These are phyloP conservation scores for Zea mays DNA, from an alignment of 176 grass and related monocot genomes.

Conservation along the genomic window DNA sequence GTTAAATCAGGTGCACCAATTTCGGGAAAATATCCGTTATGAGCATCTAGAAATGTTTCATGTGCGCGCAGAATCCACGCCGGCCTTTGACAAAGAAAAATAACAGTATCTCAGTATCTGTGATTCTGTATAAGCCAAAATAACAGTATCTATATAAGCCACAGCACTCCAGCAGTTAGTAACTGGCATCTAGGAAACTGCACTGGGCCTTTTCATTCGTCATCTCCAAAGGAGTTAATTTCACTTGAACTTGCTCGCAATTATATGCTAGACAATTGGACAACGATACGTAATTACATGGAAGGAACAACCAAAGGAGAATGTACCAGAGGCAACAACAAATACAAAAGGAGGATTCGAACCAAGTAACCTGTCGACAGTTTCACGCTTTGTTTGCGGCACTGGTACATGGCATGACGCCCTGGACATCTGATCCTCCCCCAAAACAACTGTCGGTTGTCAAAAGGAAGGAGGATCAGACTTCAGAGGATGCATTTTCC, in stretches of 20 bases:
- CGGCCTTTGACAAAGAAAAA: too few species aligned
- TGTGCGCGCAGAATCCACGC: neutral
- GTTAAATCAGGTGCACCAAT: neutral
- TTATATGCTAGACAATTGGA: neutral
- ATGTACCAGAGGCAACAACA: neutral
- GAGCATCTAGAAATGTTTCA: too few species aligned
- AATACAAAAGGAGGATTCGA: neutral
- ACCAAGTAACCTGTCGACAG: conserved; percentile 14
- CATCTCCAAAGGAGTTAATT: neutral
- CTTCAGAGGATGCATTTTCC: neutral
- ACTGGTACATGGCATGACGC: neutral
- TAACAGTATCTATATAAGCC: neutral
- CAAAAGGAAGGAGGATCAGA: neutral
- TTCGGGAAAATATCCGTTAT: neutral
- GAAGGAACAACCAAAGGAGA: neutral
- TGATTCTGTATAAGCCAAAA: too few species aligned
- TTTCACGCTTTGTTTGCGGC: conserved; percentile 32
- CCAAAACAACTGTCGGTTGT: neutral
- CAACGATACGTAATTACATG: neutral
- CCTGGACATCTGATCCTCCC: conserved; percentile 1
- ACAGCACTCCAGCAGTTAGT: neutral
- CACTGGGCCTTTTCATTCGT: neutral
- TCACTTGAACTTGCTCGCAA: neutral
- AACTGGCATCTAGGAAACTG: neutral
- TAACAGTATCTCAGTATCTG: neutral